Evolutionary conservation across 495 filamentous ascomycete genomes (phyloP).

Genomic region (Xylaria palmicola): DNA sequence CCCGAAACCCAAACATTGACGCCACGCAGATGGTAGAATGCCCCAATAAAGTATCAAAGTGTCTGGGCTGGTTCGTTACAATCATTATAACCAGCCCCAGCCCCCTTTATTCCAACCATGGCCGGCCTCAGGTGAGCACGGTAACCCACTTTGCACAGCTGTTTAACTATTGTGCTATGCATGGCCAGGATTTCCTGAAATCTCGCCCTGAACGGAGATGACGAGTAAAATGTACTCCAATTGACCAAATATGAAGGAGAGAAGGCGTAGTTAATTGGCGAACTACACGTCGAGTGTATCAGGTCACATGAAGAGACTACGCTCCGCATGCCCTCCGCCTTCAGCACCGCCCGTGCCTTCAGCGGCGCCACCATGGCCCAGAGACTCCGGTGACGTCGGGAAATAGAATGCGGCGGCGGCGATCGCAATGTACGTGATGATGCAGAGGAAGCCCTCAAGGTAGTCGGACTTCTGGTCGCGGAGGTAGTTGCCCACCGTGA

Average conservation of each 20-base stretch:
- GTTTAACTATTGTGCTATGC: background rate
- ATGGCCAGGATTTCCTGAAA: background rate
- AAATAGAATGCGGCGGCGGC: conserved; percentile 62
- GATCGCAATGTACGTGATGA: conserved; percentile 66
- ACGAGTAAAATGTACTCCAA: background rate
- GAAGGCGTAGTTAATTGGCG: background rate
- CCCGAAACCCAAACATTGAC: background rate
- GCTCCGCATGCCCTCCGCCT: background rate
- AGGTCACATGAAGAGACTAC: conserved; percentile 5
- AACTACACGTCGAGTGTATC: background rate
- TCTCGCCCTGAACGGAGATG: background rate
- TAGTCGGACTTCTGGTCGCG: conserved; percentile 80
- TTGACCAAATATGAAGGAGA: background rate
- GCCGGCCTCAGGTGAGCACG: no score
- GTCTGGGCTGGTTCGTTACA: background rate
- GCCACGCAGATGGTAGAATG: background rate
- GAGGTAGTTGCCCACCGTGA: conserved; percentile 82
- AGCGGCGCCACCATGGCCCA: background rate
- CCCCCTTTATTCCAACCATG: no score
- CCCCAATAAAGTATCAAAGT: background rate
- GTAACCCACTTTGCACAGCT: background rate
- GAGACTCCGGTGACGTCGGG: conserved; percentile 47
- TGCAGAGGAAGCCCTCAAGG: conserved; percentile 73
- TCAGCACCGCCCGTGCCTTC: background rate
- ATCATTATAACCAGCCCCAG: background rate